Percentiles rank a stretch among this genome's conserved stretches.
Evolutionary conservation across 2,329 filamentous ascomycete species (phyloP).

Genomic region (Aureobasidium sp.): DNA sequence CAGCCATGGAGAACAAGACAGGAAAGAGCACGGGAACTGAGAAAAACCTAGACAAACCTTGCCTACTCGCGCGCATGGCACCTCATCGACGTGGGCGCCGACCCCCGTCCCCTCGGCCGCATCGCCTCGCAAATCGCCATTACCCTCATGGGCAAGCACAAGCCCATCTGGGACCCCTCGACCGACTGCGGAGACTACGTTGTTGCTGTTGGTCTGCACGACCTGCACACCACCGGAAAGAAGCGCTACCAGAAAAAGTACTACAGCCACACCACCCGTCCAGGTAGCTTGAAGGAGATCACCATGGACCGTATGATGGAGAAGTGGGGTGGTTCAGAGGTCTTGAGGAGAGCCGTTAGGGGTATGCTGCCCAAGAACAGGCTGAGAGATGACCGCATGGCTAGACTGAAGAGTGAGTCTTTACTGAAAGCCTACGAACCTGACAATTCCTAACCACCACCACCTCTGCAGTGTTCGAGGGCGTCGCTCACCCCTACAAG

Average conservation of each 20-base stretch:
- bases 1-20: neutral
- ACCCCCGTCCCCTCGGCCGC: conserved; percentile 72
- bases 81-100: conserved; percentile 63
- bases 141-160: conserved; percentile 96
- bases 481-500: conserved; percentile 84
- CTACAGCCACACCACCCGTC: conserved; percentile 87
- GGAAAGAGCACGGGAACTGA: neutral
- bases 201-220: conserved; percentile 80
- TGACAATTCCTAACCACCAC: neutral
- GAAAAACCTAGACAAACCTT: conserved; percentile 64
- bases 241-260: conserved; percentile 94
- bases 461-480: conserved; percentile 64
- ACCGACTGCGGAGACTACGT: conserved; percentile 99
- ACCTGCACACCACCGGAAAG: conserved; percentile 79
- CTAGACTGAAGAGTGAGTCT: conserved; percentile 66
- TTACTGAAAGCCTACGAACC: neutral
- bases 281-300: conserved; percentile 76
- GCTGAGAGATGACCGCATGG: conserved; percentile 77
- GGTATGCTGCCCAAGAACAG: conserved; percentile 98
- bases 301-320: conserved; percentile 93
- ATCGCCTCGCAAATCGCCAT: conserved; percentile 80
- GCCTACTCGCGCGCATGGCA: conserved; percentile 97
- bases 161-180: conserved; percentile 93
- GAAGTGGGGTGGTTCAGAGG: conserved; percentile 88
- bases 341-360: conserved; percentile 81